phyloP scores from a whole-genome alignment of 768 basidiomycete genomes.

The Calvatia gigantea region DNA sequence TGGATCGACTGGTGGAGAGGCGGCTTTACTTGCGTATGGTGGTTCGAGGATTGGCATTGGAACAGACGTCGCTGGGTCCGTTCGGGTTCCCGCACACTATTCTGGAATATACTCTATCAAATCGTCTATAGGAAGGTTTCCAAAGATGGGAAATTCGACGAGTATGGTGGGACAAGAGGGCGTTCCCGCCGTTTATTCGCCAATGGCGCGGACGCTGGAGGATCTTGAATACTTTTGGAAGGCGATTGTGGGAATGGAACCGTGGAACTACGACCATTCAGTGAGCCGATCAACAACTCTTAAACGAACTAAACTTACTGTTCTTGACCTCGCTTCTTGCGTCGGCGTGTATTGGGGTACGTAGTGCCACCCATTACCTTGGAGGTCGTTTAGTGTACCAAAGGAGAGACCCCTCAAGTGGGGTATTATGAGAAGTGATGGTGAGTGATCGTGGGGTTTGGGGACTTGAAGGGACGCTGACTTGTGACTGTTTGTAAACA shows the following conservation, averaged over 20 bases:
- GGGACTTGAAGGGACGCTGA: not conserved
- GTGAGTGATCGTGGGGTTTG: constrained; percentile 26
- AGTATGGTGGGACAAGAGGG: constrained; percentile 60
- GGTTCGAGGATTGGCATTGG: constrained; percentile 63
- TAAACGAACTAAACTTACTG: constrained; percentile 15
- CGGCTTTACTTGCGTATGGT: constrained; percentile 56
- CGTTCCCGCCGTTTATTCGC: constrained; percentile 48
- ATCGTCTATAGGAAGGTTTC: constrained; percentile 45
- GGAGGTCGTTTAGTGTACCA: constrained; percentile 29
- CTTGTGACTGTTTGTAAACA: constrained; percentile 17
- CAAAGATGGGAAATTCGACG: constrained; percentile 39
- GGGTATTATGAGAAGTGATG: constrained; percentile 65
- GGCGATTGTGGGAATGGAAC: constrained; percentile 54
- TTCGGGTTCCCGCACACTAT: constrained; percentile 63
- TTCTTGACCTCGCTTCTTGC: constrained; percentile 16
- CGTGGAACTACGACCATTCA: constrained; percentile 62
- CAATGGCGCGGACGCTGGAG: constrained; percentile 58
- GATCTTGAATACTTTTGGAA: constrained; percentile 66
- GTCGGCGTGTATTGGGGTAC: not conserved
- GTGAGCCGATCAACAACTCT: constrained; percentile 24
- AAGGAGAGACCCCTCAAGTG: constrained; percentile 38
- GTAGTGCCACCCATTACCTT: constrained; percentile 42
- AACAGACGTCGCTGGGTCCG: constrained; percentile 67
- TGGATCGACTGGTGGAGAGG: constrained; percentile 71
- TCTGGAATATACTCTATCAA: constrained; percentile 62